Percentiles rank a stretch among this genome's conserved stretches.
Conservation (phyloP, 495 filamentous ascomycete species). For the Penicillium herquei region DNA sequence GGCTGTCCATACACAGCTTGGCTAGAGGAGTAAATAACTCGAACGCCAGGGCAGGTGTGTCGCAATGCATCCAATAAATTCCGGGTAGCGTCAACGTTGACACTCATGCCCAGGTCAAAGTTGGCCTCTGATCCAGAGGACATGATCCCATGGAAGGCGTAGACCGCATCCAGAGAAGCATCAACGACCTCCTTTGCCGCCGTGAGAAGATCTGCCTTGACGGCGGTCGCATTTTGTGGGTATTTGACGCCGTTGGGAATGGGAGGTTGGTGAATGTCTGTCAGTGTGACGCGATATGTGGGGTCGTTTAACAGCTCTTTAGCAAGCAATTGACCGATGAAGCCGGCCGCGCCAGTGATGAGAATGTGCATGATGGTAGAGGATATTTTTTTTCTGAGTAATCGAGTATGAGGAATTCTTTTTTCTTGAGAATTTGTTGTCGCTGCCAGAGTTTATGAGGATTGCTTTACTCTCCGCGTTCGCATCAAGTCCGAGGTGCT, state of each 20-base stretch:
- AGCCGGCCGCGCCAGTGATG: constrained; percentile 67
- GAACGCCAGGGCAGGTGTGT: constrained; percentile 52
- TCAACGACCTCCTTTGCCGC: constrained; percentile 50
- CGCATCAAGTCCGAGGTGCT: constrained; percentile 42
- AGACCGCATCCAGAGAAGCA: constrained; percentile 58
- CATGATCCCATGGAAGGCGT: constrained; percentile 83
- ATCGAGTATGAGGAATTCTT: background rate
- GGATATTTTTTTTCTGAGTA: background rate
- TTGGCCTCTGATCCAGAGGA: constrained; percentile 69
- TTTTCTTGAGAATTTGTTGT: background rate
- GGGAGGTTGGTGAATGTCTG: constrained; percentile 58
- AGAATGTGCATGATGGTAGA: constrained; percentile 53
- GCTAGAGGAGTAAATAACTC: constrained; percentile 60
- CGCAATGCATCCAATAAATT: constrained; percentile 58
- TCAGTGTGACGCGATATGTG: constrained; percentile 54
- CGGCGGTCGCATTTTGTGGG: constrained; percentile 50
- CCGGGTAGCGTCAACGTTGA: constrained; percentile 71
- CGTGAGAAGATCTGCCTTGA: constrained; percentile 59
- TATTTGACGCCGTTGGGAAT: constrained; percentile 50
- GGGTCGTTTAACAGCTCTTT: constrained; percentile 57
- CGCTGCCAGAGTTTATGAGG: constrained; percentile 13
- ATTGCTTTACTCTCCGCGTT: constrained; percentile 33
- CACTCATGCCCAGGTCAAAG: constrained; percentile 65
- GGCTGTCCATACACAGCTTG: constrained; percentile 59
- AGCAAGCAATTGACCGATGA: constrained; percentile 66